Conservation (phyloP, 2,329 filamentous ascomycete species). For the Xylariaceae sp. region DNA sequence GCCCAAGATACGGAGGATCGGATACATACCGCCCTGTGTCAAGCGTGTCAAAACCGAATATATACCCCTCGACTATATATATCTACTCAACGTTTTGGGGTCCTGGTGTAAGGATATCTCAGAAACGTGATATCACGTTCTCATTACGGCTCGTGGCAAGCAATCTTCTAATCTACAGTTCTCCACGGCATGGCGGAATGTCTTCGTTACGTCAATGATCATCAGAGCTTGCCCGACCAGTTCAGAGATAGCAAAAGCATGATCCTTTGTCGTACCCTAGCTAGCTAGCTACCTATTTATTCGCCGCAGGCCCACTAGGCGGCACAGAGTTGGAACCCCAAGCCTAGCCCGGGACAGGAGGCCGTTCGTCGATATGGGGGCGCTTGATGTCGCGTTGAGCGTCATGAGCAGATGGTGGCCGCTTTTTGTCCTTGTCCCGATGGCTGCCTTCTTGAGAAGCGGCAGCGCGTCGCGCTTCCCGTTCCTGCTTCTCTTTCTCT, state of each 20-base stretch:
- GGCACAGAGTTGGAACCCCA: conserved; percentile 15
- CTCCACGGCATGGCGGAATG: neutral
- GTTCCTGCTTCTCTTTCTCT: conserved; percentile 74
- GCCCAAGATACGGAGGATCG: neutral
- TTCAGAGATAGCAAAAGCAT: neutral
- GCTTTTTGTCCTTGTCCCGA: conserved; percentile 36
- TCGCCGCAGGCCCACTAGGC: conserved; percentile 4
- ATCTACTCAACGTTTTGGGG: neutral
- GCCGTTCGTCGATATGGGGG: conserved; percentile 33
- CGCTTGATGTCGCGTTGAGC: conserved; percentile 33
- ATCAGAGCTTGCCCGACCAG: too few relatives aligned
- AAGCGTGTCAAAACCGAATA: neutral
- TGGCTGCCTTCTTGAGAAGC: conserved; percentile 45
- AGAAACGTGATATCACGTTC: neutral
- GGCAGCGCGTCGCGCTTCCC: conserved; percentile 51
- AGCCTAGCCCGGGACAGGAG: conserved; percentile 11
- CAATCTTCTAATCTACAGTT: neutral
- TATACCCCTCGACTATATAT: neutral
- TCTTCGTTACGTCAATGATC: neutral
- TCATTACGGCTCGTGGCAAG: neutral
- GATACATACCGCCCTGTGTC: neutral
- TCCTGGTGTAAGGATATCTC: neutral
- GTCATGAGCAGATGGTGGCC: conserved; percentile 28
- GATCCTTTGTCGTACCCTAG: neutral
- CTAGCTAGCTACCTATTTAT: neutral